Percentiles rank a stretch among this genome's conserved stretches.
Evolutionary conservation across 2,329 filamentous ascomycete species (phyloP).

Genomic region (Botrytis porri): DNA sequence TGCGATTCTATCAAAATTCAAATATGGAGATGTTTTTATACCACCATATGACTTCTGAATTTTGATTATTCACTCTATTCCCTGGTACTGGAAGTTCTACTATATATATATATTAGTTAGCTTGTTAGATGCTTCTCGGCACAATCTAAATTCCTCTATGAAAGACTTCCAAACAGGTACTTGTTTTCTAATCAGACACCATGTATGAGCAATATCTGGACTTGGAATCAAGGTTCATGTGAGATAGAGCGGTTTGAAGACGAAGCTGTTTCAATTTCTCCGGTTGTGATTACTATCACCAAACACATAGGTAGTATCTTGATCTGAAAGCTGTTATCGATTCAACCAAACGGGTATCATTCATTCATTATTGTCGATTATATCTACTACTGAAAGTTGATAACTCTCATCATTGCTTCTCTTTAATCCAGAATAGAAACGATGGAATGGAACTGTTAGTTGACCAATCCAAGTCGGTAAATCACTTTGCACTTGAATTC

Average conservation of each 20-base stretch:
- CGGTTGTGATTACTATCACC: not conserved
- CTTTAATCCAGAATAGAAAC: accelerated
- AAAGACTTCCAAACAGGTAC: not conserved
- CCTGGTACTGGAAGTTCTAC: not conserved
- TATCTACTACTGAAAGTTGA: accelerated
- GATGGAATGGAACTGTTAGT: not conserved
- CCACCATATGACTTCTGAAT: not conserved
- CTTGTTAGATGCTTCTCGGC: not conserved
- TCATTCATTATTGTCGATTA: not conserved
- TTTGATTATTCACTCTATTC: not conserved
- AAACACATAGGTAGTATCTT: not conserved
- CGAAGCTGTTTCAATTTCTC: not conserved
- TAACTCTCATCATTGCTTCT: not conserved
- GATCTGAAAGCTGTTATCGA: not conserved
- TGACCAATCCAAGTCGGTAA: not conserved
- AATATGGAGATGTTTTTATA: not conserved
- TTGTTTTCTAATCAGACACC: not conserved
- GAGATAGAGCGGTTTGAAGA: not conserved
- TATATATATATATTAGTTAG: not conserved
- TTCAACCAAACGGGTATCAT: not conserved
- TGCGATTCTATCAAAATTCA: accelerated
- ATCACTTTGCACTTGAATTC: not conserved
- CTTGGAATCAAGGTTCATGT: not conserved
- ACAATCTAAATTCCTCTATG: not conserved
- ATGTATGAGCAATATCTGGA: accelerated